Percentiles rank a stretch among this genome's conserved stretches.
Conservation (phyloP, 192 early-diverging fungal species). For the Coemansia sp. region DNA sequence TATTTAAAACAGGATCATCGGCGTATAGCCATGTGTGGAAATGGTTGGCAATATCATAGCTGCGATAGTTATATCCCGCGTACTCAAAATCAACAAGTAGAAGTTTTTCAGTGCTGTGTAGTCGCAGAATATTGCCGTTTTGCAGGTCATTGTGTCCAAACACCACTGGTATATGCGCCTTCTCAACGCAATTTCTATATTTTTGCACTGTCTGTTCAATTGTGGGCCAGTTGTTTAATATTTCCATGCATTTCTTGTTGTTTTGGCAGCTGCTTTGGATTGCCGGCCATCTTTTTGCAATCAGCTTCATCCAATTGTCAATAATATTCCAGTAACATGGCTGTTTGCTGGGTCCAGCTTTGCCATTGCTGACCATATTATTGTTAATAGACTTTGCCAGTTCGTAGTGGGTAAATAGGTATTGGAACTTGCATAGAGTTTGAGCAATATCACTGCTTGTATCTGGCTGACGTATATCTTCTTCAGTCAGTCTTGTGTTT, state of each 20-base stretch:
- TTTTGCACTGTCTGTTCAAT: constrained; percentile 47
- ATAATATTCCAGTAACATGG: constrained; percentile 71
- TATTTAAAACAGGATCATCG: constrained; percentile 62
- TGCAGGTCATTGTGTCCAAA: constrained; percentile 89
- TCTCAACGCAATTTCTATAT: constrained; percentile 56
- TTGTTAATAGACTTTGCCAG: constrained; percentile 14
- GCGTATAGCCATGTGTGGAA: constrained; percentile 85
- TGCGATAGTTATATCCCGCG: constrained; percentile 75
- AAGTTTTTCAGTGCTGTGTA: constrained; percentile 59
- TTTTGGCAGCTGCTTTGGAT: constrained; percentile 17
- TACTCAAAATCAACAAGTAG: constrained; percentile 83
- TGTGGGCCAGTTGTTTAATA: constrained; percentile 30
- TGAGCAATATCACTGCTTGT: too few species aligned
- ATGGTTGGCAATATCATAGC: constrained; percentile 81
- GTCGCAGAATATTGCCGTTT: constrained; percentile 82
- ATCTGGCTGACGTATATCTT: constrained; percentile 61
- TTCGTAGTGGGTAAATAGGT: constrained; percentile 62
- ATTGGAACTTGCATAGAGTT: too few species aligned
- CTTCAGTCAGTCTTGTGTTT: constrained; percentile 65
- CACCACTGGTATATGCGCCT: constrained; percentile 66
- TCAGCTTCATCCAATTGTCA: constrained; percentile 61
- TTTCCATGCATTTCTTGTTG: constrained; percentile 19
- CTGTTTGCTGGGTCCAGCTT: constrained; percentile 12
- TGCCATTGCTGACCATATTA: neutral
- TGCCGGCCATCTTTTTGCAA: constrained; percentile 20